Conservation (phyloP, 129 eudicot genomes). For the Lonicera japonica region DNA sequence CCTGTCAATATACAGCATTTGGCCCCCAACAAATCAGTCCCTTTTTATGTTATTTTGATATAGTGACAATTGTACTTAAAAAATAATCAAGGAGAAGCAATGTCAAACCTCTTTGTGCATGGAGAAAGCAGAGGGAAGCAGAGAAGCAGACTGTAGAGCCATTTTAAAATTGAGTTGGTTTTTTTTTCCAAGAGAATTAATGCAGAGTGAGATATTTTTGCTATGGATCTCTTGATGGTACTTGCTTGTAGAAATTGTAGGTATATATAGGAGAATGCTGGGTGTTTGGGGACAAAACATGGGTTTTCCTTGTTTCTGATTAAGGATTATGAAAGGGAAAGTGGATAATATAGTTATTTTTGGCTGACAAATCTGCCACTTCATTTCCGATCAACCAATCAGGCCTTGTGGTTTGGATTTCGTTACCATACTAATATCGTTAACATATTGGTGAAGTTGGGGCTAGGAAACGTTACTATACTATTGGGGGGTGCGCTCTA, state of each 20-base stretch:
- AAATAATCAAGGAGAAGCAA: neutral
- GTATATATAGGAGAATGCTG: neutral
- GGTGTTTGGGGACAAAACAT: conserved; percentile 5
- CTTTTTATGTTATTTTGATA: neutral
- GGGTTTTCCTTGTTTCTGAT: conserved; percentile 3
- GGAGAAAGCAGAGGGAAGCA: conserved; percentile 48
- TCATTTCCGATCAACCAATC: conserved; percentile 42
- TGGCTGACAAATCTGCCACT: conserved; percentile 12
- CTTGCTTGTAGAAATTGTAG: neutral
- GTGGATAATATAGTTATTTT: conserved; percentile 43
- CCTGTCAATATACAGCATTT: conserved; percentile 20
- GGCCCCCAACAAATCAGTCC: neutral
- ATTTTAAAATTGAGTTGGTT: conserved; percentile 13
- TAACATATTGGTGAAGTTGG: conserved; percentile 14
- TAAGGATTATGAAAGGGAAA: neutral
- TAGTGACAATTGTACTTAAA: neutral
- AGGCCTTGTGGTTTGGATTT: conserved; percentile 36
- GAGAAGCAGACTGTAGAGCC: conserved; percentile 72
- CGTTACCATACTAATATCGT: conserved; percentile 4
- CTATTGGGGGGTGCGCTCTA: conserved; percentile 21
- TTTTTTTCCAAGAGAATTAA: too few relatives aligned
- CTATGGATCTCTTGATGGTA: neutral
- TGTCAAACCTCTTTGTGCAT: conserved; percentile 40
- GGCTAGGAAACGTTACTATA: conserved; percentile 11
- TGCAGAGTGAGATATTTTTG: neutral